Evolutionary conservation across 495 filamentous ascomycete species (phyloP).

Genomic region (Penicillium bovifimosum): DNA sequence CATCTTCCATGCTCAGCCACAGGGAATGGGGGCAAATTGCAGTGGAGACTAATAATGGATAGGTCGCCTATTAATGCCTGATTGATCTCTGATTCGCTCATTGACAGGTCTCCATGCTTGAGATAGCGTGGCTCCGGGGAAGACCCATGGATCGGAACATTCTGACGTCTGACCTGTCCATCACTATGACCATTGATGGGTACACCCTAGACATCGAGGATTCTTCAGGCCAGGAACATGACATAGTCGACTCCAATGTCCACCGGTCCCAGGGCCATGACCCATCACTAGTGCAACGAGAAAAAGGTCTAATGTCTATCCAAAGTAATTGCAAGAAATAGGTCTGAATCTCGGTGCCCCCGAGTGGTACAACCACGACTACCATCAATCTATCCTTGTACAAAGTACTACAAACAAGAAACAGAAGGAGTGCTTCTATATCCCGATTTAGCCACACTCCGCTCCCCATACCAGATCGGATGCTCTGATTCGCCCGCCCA

Average conservation of each 20-base stretch:
- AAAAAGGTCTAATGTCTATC: not conserved
- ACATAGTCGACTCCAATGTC: not conserved
- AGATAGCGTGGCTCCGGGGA: conserved; percentile 9
- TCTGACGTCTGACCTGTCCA: conserved; percentile 8
- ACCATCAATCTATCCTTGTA: conserved; percentile 7
- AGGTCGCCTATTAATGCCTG: not conserved
- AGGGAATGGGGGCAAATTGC: conserved; percentile 16
- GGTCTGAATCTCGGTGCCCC: not conserved
- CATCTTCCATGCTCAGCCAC: not conserved
- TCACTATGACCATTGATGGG: no score
- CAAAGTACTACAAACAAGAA: no score
- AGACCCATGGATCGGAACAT: conserved; percentile 17
- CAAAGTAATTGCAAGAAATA: not conserved
- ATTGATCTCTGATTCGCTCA: conserved; percentile 8
- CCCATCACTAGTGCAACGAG: not conserved
- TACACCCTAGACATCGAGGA: not conserved
- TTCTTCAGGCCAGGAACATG: not conserved
- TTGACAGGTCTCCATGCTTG: conserved; percentile 4
- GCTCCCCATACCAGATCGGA: not conserved
- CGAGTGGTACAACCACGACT: not conserved
- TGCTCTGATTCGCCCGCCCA: conserved; percentile 10
- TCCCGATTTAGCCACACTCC: conserved; percentile 11
- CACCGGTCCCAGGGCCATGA: no score
- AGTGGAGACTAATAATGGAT: not conserved
- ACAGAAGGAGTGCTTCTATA: no score